Evolutionary conservation across 2,329 filamentous ascomycete genomes (phyloP).

Genomic region (Pyrenochaeta sp.): DNA sequence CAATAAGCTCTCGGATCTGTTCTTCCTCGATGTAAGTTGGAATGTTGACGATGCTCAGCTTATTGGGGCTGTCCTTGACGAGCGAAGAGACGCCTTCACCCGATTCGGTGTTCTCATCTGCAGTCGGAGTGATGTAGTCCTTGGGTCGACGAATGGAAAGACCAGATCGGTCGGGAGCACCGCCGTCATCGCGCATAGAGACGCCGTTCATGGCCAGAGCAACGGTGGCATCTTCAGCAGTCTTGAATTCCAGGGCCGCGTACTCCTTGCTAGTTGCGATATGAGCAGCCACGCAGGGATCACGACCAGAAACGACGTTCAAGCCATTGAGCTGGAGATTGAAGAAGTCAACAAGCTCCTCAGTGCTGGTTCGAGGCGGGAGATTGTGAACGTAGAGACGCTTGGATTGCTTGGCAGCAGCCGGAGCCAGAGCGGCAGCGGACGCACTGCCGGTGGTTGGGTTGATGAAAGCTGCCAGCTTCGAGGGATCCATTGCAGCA

Average conservation of each 20-base stretch:
- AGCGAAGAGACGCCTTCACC: constrained; percentile 78
- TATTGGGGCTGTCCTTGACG: constrained; percentile 92
- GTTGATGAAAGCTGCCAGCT: constrained; percentile 94
- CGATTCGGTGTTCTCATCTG: constrained; percentile 70
- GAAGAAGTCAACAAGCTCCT: constrained; percentile 82
- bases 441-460: constrained; percentile 76
- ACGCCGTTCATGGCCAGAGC: constrained; percentile 90
- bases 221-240: constrained; percentile 85
- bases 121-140: constrained; percentile 91
- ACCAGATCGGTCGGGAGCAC: constrained; percentile 58
- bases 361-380: constrained; percentile 75
- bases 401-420: constrained; percentile 92
- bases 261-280: constrained; percentile 81
- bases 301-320: constrained; percentile 83
- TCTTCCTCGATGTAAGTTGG: constrained; percentile 88
- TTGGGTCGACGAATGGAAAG: constrained; percentile 86
- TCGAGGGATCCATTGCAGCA: constrained; percentile 92
- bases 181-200: constrained; percentile 74
- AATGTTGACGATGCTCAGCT: constrained; percentile 91
- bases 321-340: constrained; percentile 97
- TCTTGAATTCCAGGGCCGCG: constrained; percentile 90
- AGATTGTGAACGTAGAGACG: constrained; percentile 89
- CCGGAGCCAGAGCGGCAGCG: constrained; percentile 84
- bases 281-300: constrained; percentile 86
- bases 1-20: constrained; percentile 87